phyloP scores from a whole-genome alignment of 2,329 filamentous ascomycete species.

The Fusarium duplospermum region DNA sequence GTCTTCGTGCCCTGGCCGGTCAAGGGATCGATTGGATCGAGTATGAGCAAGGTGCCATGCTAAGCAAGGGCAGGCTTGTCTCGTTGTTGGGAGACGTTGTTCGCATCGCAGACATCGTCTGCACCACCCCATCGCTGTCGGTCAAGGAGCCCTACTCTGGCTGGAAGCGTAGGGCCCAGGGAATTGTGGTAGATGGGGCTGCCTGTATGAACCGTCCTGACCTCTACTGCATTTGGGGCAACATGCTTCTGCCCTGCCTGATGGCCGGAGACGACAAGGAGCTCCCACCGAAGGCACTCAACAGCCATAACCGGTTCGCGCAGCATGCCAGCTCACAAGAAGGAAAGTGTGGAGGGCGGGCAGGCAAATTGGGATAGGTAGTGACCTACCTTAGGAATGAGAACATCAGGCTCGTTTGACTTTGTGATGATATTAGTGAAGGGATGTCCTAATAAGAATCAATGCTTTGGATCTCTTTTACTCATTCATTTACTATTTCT shows the following conservation, averaged over 20 bases:
- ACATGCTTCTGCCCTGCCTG: conserved; percentile 31
- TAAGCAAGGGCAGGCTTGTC: not conserved
- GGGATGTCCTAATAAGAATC: no score
- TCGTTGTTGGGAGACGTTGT: not conserved
- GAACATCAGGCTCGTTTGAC: not conserved
- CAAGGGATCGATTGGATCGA: not conserved
- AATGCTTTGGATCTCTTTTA: no score
- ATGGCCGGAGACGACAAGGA: conserved; percentile 30
- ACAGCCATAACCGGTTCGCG: not conserved
- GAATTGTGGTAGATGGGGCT: conserved; percentile 35
- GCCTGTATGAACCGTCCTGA: conserved; percentile 36
- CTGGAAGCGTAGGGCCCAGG: not conserved
- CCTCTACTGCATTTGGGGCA: conserved; percentile 35
- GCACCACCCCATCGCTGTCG: not conserved
- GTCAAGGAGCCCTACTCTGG: not conserved
- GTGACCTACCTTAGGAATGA: not conserved
- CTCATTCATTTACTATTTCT: no score
- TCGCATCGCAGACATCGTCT: not conserved
- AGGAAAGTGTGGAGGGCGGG: no score
- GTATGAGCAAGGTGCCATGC: not conserved
- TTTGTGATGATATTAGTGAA: not conserved
- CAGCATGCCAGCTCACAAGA: not conserved
- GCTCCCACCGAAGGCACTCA: conserved; percentile 19
- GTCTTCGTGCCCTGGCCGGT: not conserved
- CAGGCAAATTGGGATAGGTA: not conserved